Conservation (phyloP, 2,329 filamentous ascomycete species). For the Ceratocystis cacaofunesta region DNA sequence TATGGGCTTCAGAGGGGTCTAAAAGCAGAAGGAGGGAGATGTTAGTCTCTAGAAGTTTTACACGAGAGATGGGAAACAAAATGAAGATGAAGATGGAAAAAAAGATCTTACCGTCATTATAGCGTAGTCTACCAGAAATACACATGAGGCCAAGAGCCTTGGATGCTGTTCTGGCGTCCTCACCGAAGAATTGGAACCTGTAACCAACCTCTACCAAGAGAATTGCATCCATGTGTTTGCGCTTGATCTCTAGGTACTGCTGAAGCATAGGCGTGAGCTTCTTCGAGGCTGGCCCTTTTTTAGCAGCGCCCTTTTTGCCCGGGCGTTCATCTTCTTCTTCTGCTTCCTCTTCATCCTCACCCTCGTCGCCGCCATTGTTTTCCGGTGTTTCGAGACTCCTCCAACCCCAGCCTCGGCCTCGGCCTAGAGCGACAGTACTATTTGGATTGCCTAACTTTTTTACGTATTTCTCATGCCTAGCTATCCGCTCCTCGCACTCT, state of each 20-base stretch:
- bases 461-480: conserved; percentile 63
- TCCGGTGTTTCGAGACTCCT: conserved; percentile 39
- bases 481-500: conserved; percentile 47
- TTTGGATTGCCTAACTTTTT: conserved; percentile 80
- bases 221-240: conserved; percentile 75
- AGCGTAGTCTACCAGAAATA: conserved; percentile 87
- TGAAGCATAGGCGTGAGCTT: conserved; percentile 92
- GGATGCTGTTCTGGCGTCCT: conserved; percentile 77
- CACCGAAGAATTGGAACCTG: conserved; percentile 94
- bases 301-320: conserved; percentile 29
- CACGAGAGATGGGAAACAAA: neutral
- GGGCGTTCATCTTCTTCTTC: conserved; percentile 39
- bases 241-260: conserved; percentile 87
- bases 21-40: conserved; percentile 18
- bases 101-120: conserved; percentile 58
- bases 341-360: conserved; percentile 37
- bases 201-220: conserved; percentile 93
- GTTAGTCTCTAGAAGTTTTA: conserved; percentile 2
- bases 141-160: conserved; percentile 91
- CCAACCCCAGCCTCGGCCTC: conserved; percentile 38
- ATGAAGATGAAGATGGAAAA: conserved; percentile 13
- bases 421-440: conserved; percentile 53
- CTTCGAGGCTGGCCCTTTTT: conserved; percentile 32
- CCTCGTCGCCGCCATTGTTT: conserved; percentile 40
- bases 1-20: conserved; percentile 80